A percentile compares a stretch with the other conserved stretches of the same genome.
Conservation (phyloP, 2,329 filamentous ascomycete species). For the Fusarium musae region DNA sequence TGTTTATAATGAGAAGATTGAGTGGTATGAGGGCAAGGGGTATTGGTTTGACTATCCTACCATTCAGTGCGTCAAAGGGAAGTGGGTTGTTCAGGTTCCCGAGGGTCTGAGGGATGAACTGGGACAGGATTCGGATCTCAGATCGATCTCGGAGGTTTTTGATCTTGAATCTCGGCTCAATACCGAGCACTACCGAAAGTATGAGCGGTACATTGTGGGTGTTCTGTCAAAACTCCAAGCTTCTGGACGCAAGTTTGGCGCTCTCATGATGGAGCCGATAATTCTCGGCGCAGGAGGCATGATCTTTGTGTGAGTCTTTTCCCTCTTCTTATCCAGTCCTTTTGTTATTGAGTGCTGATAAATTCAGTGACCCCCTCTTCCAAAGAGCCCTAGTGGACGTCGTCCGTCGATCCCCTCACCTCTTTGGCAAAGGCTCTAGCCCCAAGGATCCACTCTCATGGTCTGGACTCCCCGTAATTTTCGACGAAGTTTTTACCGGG, state of each 20-base stretch:
- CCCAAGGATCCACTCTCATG: constrained; percentile 58
- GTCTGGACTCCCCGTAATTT: constrained; percentile 81
- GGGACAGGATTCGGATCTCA: constrained; percentile 57
- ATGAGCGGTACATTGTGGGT: constrained; percentile 68
- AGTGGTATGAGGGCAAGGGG: constrained; percentile 85
- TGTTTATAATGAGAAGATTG: constrained; percentile 82
- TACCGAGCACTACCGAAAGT: constrained; percentile 60
- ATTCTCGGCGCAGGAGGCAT: constrained; percentile 86
- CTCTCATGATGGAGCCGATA: constrained; percentile 82
- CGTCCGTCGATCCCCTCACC: constrained; percentile 67
- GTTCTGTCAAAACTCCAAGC: constrained; percentile 63
- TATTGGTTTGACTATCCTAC: constrained; percentile 85
- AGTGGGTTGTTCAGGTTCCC: constrained; percentile 73
- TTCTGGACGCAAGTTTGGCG: constrained; percentile 76
- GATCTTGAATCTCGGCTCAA: constrained; percentile 62
- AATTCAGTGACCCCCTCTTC: constrained; percentile 78
- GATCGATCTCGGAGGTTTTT: constrained; percentile 67
- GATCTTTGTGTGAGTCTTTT: constrained; percentile 73
- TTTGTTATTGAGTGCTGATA: too few species aligned
- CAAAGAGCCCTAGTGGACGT: constrained; percentile 76
- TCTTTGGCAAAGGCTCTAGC: constrained; percentile 57
- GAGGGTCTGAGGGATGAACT: constrained; percentile 58
- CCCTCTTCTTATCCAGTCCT: neutral
- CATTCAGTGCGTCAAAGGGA: constrained; percentile 72
- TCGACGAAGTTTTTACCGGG: constrained; percentile 90